Evolutionary conservation across 2,329 filamentous ascomycete genomes (phyloP), one percentile per base, ranked within the genome.

Genomic region (Metarhizium humberi): DNA sequence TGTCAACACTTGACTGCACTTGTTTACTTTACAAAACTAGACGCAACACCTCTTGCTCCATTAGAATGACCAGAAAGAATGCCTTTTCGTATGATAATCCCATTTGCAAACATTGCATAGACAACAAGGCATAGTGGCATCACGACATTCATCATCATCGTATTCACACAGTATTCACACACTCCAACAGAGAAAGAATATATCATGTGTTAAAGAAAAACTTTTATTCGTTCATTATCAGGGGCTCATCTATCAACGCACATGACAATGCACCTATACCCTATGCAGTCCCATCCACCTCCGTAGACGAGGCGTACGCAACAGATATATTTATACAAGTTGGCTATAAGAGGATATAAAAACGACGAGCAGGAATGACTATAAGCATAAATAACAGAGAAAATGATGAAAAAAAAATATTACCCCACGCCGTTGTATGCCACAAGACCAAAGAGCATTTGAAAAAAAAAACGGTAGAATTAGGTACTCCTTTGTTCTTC

Each of bases 381-480:
- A 2, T 38, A 40, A 51, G 18, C 6, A 34, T 34, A 29, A 42
- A 45, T 45, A 42, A 32, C 18, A 30, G 3, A 46, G 18, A 25
- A 46, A 29, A 46, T 10, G 18, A 46, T n/a, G 14, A 32, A 29
- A 43, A 43, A 20, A 29, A 11, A 54, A 34, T 3, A 7, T 34
- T 7, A 6, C 25, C 40, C 13, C 48, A 50, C 52, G 52, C 52
- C 52, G 8, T 54, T 50, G 45, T 16, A 54, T 54, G 52, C 52
- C 47, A 43, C 36, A 25, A 36, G 20, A 30, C 45, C 25, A 30
- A 30, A 38, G 32, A 50, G 14, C 32, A 38, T 38, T 38, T 30
- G 10, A 5, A 38, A 50, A 50, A 38, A 34, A 34, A 34, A 38
- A 50, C 30, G 34, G n/a, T 20, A 30, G 7, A 29, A 48, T 34